Evolutionary conservation across 305 asterid species (phyloP).

Genomic region (Fraxinus velutina): DNA sequence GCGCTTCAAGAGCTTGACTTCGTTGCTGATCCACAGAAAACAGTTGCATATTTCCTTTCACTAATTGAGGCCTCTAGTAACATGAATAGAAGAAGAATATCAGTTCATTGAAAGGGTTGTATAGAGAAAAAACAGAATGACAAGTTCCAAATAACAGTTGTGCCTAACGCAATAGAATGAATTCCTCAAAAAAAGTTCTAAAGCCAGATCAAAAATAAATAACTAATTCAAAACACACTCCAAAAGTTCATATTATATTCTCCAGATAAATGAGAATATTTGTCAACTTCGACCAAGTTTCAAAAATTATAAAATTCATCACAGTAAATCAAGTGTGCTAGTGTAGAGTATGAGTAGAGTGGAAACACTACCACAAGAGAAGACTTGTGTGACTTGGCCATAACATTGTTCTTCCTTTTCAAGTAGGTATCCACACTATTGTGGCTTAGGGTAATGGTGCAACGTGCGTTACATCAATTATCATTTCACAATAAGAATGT

Average conservation of each 20-base stretch:
- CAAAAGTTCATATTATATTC: background rate
- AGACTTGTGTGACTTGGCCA: background rate
- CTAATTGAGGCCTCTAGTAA: constrained; percentile 86
- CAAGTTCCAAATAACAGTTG: background rate
- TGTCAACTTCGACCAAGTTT: background rate
- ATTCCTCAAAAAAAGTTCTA: background rate
- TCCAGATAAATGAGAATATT: background rate
- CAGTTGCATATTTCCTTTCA: constrained; percentile 97
- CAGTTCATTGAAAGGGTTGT: constrained; percentile 25
- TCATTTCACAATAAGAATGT: background rate
- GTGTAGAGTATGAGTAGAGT: background rate
- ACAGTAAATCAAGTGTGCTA: background rate
- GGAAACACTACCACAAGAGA: background rate
- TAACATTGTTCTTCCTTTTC: background rate
- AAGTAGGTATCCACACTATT: background rate
- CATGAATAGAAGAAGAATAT: constrained; percentile 15
- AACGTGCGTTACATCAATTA: background rate
- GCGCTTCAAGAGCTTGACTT: constrained; percentile 99
- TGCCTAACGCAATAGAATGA: constrained; percentile 1
- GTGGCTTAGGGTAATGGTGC: background rate
- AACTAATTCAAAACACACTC: background rate
- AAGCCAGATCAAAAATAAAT: background rate
- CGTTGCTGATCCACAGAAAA: constrained; percentile 97
- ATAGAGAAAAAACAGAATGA: constrained; percentile 4
- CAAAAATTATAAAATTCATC: background rate